Evolutionary conservation across 352 stramenopile species (phyloP), one percentile per base, ranked within the genome.

Genomic region (Phytophthora uliginosa): DNA sequence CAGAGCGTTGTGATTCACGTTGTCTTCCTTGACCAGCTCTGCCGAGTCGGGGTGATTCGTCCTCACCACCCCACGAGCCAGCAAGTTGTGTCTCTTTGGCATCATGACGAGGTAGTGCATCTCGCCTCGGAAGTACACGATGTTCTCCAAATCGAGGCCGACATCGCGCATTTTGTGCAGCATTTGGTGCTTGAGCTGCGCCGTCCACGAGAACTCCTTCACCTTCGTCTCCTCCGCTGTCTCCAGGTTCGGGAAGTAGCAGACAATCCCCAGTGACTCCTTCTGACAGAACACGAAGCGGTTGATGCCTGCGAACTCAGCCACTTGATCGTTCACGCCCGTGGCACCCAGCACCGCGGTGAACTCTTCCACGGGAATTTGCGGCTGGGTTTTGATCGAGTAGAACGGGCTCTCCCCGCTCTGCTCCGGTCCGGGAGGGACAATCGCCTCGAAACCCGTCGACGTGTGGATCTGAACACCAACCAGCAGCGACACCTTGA

Each of bases 51-150:
- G 72, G 66, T 90, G 83, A 67, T 92, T 88, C 57, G 79, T 77
- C 52, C 78, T 81, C 36, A 94, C 63, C 45, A 94, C 84, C 12
- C 78, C 79, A 15, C 80, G 74, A 17, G 84, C 63, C n/a, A 92
- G 18, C 28, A 94, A 70, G 66, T 91, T 94, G 33, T 80, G 73
- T 4, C 81, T 78, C 73, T 89, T 91, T 7, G 86, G 83, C 2
- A 86, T 94, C 84, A 93, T 93, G 4, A 95, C 88, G 1, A 95
- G 71, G 69, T 95, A 95, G 69, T 95, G 88, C 76, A 92, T 92
- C 59, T 92, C 85, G 28, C 87, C 88, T n/a, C 85, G 78, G 70
- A 93, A 93, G 76, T 95, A 95, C 69, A 94, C 85, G 48, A 93
- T 81, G 59, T 93, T 93, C 67, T 94, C 88, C 5, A 93, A 56